A percentile compares a stretch with the other conserved stretches of the same genome.
phyloP scores from a whole-genome alignment of 768 basidiomycete genomes.

The Pulveroboletus sp. region DNA sequence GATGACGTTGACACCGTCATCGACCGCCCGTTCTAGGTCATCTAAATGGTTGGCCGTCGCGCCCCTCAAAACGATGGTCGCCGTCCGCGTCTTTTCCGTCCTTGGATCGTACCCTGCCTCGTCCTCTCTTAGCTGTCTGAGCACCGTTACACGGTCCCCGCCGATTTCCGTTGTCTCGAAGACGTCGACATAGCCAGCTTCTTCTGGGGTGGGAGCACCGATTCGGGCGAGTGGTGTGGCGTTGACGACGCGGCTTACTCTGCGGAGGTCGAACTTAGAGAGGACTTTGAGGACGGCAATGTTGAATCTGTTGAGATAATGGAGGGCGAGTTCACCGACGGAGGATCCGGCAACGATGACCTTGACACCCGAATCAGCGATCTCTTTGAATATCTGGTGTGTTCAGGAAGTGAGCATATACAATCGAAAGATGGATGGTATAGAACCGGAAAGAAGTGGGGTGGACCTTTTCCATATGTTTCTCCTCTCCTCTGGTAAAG shows the following conservation, averaged over 20 bases:
- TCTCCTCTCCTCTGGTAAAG: conserved; percentile 94
- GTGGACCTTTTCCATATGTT: conserved; percentile 83
- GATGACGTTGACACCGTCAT: conserved; percentile 96
- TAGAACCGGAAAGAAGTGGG: not conserved
- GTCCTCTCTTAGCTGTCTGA: conserved; percentile 72
- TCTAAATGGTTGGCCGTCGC: conserved; percentile 93
- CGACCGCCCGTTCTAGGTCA: conserved; percentile 93
- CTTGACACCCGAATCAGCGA: conserved; percentile 92
- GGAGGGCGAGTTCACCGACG: conserved; percentile 92
- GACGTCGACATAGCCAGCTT: conserved; percentile 89
- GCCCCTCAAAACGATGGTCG: conserved; percentile 92
- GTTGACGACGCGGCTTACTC: conserved; percentile 91
- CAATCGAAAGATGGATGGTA: not conserved
- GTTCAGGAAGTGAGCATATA: not conserved
- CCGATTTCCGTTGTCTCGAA: conserved; percentile 96
- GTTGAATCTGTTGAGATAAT: conserved; percentile 90
- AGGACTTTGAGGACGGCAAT: conserved; percentile 96
- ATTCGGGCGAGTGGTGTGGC: conserved; percentile 95
- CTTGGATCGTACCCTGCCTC: conserved; percentile 56
- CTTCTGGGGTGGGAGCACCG: conserved; percentile 94
- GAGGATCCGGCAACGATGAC: conserved; percentile 90
- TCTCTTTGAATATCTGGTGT: conserved; percentile 92
- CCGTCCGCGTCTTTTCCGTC: conserved; percentile 77
- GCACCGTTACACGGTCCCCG: conserved; percentile 95
- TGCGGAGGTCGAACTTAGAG: conserved; percentile 95